Base-by-base conservation (phyloP, 139 green algal species). In the Nannochloris sp. region DNA sequence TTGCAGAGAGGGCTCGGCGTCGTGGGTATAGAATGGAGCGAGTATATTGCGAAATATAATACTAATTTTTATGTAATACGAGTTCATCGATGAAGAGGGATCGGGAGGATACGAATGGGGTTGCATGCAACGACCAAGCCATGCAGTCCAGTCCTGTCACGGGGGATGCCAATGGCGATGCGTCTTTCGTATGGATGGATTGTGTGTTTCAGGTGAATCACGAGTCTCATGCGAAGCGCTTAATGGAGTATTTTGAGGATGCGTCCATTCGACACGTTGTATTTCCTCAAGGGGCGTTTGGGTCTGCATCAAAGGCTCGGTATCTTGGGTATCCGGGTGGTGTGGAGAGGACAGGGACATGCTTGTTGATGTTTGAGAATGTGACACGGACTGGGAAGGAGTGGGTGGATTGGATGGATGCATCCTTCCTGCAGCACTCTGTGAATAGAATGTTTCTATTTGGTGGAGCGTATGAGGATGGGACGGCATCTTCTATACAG, bases 11-110 rank as follows among this genome's bases (percentile, higher is more conserved):
- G 66, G 85, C 83, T 1, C 63, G 65, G 30, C 48, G 68, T 20
- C 62, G 83, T 5, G 85, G 85, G 5, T 91, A 91, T 67, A 66
- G 78, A 30, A 89, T 90, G 83, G 63, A 85, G n/a, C 74, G 81
- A 12, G 79, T 86, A 5, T 90, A 88, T 59, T 83, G 76, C 26
- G 61, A 73, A 56, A 65, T 84, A 1, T 82, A 9, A 40, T 23
- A 9, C 11, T 40, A 12, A 40, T 40, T 37, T 10, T 37, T 40
- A 40, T 4, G 9, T 1, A 40, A 40, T 8, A 40, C 33, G 33
- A 6, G 9, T 37, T 40, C 11, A 12, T 40, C 33, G 33, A 40
- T 40, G 33, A 40, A 40, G 33, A 40, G 33, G 33, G 33, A 40
- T 40, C 9, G 33, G 11, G 33, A 40, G 33, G 8, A 53, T 53